Evolutionary conservation across 1,139 yeast species (phyloP).

Genomic region (Taphrina pruni): DNA sequence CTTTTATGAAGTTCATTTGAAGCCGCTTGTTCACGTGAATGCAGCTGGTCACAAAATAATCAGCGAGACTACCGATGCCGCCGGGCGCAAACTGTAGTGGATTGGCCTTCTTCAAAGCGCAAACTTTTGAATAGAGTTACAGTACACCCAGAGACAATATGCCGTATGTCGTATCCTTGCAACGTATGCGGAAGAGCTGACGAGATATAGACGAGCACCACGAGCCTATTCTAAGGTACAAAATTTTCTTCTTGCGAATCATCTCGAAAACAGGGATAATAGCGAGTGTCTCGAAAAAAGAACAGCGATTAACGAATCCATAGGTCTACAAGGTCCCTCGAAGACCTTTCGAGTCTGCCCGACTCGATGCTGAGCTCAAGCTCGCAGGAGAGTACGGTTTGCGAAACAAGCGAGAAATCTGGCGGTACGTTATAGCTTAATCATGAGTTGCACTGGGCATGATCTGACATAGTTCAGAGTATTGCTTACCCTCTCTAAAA

Average conservation of each 20-base stretch:
- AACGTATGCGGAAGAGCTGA: background rate
- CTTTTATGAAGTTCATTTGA: too few species aligned
- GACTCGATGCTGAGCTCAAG: slow-evolving; percentile 88
- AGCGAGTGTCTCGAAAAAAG: background rate
- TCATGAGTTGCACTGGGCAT: slow-evolving; percentile 42
- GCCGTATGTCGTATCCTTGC: background rate
- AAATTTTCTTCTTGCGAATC: background rate
- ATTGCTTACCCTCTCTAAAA: slow-evolving; percentile 97
- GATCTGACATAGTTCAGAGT: slow-evolving; percentile 53
- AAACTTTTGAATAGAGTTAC: background rate
- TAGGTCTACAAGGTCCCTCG: slow-evolving; percentile 44
- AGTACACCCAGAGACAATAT: slow-evolving; percentile 19
- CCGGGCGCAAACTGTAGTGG: slow-evolving; percentile 7
- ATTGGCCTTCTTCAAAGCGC: slow-evolving; percentile 19
- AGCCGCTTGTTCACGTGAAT: slow-evolving; percentile 12
- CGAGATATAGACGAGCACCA: slow-evolving; percentile 27
- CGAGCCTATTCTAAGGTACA: slow-evolving; percentile 41
- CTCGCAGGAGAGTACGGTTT: slow-evolving; percentile 99
- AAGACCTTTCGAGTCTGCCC: slow-evolving; percentile 44
- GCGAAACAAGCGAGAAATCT: slow-evolving; percentile 99
- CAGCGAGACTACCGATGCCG: slow-evolving; percentile 4
- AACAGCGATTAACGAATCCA: background rate
- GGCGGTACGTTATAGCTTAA: slow-evolving; percentile 59
- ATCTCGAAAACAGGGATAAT: background rate
- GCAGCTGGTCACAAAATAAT: slow-evolving; percentile 28